Evolutionary conservation across 2,329 filamentous ascomycete species (phyloP), one percentile per base, ranked within the genome.

Genomic region (Epichloe brachyelytri): DNA sequence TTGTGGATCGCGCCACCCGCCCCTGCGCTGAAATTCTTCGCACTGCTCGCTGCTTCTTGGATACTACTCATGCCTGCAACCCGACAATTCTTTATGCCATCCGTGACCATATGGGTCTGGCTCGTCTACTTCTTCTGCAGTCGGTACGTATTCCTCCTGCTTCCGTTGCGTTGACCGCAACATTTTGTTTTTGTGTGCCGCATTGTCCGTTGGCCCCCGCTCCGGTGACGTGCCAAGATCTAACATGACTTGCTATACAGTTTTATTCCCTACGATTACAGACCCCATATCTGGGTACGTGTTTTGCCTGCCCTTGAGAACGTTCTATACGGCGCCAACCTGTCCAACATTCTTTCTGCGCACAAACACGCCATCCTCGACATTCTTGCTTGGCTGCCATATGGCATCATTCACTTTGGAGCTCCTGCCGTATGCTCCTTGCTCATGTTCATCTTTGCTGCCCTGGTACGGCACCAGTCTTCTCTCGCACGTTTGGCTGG

Each of bases 261-360:
- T 63, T 96, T 95, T 71, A 90, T 96, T 59, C 86, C 88, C 38
- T 79, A 82, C 58, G 86, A 91, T 63, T 93, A 89, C 72, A 83
- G 91, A 58, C 90, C 90, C 53, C 85, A 88, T 55, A 96, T 96
- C 61, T 95, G 89, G 87, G 91, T 96, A 58, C 88, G 90, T 62
- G 88, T 97, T 30, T 78, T 97, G 37, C 91, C 91, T 4, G 88
- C 91, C 17, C 79, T 97, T 56, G 91, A 97, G 71, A 96, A 97
- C 68, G 93, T 97, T 55, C 77, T 97, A 36, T 97, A 96, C 65
- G 91, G 91, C 59, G 89, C 90, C 56, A 96, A 96, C 69, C 77
- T 96, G 52, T 95, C 88, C 71, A 96, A 95, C 68, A 94, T 96
- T 62, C 79, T 97, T 50, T 95, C 90, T 14, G 88, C 88, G 44